phyloP scores from a whole-genome alignment of 352 stramenopile genomes.

The Globisporangium cederbergense region DNA sequence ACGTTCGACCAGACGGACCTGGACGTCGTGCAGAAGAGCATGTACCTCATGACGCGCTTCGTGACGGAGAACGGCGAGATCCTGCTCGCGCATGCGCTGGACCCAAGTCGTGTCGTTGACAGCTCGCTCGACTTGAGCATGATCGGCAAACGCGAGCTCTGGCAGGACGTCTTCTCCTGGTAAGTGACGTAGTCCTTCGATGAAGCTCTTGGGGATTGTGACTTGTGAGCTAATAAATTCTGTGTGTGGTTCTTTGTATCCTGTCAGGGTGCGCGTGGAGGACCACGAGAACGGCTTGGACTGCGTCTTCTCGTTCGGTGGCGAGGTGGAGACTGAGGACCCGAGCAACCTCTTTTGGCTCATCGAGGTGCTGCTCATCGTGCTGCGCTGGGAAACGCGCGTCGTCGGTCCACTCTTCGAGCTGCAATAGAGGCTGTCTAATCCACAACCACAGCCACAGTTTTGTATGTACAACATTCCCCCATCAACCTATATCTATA shows the following conservation, averaged over 20 bases:
- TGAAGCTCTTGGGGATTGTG: not conserved
- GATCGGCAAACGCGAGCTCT: conserved; percentile 39
- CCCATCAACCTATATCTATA: conserved; percentile 3
- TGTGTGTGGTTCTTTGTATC: conserved; percentile 3
- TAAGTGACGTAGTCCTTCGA: conserved; percentile 19
- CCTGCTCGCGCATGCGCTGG: conserved; percentile 30
- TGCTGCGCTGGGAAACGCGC: conserved; percentile 38
- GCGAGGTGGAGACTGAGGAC: conserved; percentile 28
- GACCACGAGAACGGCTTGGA: conserved; percentile 24
- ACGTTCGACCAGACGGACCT: conserved; percentile 41
- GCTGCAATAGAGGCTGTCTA: conserved; percentile 10
- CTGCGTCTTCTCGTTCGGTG: conserved; percentile 40
- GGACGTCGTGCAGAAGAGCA: conserved; percentile 36
- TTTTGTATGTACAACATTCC: not conserved
- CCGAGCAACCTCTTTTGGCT: conserved; percentile 45
- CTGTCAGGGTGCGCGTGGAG: conserved; percentile 35
- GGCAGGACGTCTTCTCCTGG: conserved; percentile 40
- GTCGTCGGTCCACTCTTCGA: conserved; percentile 44
- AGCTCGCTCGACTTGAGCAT: conserved; percentile 31
- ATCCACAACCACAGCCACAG: not conserved
- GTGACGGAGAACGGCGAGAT: conserved; percentile 41
- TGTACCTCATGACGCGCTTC: conserved; percentile 46
- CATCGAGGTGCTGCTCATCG: conserved; percentile 45
- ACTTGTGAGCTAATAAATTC: not conserved
- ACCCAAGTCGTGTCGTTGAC: conserved; percentile 35